Conservation (phyloP, 257 asterid genomes). For the Solanum paucissectum region DNA sequence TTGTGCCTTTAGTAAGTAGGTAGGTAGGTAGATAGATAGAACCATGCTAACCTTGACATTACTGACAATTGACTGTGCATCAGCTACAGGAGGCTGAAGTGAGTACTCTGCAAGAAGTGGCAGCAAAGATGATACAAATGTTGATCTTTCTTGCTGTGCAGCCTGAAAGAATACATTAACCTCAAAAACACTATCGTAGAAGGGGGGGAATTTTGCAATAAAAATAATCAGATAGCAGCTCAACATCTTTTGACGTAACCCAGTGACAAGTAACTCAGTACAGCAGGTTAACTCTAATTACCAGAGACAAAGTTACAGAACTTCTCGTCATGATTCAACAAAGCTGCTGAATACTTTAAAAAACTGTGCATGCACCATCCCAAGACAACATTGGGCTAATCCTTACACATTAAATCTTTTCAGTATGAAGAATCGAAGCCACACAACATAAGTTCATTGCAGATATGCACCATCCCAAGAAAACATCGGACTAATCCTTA, state of each 20-base stretch:
- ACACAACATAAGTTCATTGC: background rate
- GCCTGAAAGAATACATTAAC: slow-evolving; percentile 51
- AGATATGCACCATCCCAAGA: background rate
- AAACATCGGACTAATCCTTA: background rate
- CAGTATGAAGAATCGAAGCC: background rate
- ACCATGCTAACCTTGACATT: slow-evolving; percentile 65
- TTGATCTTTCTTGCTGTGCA: slow-evolving; percentile 86
- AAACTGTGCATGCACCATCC: background rate
- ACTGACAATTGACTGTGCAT: slow-evolving; percentile 95
- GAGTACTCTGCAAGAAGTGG: slow-evolving; percentile 96
- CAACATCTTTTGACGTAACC: background rate
- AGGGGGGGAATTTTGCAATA: background rate
- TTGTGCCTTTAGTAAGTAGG: background rate
- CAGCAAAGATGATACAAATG: slow-evolving; percentile 62
- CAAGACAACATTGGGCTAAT: background rate
- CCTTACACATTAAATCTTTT: background rate
- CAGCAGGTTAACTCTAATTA: background rate
- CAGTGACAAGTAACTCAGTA: background rate
- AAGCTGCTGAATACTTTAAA: background rate
- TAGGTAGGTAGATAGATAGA: background rate
- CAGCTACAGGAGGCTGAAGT: slow-evolving; percentile 77
- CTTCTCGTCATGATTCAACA: background rate
- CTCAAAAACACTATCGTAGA: slow-evolving; percentile 6
- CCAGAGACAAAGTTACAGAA: background rate
- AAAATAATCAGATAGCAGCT: background rate